These are phyloP conservation scores for Gonapodya prolifera DNA, from an alignment of 192 early-diverging fungal species.

Conservation along the genomic window DNA sequence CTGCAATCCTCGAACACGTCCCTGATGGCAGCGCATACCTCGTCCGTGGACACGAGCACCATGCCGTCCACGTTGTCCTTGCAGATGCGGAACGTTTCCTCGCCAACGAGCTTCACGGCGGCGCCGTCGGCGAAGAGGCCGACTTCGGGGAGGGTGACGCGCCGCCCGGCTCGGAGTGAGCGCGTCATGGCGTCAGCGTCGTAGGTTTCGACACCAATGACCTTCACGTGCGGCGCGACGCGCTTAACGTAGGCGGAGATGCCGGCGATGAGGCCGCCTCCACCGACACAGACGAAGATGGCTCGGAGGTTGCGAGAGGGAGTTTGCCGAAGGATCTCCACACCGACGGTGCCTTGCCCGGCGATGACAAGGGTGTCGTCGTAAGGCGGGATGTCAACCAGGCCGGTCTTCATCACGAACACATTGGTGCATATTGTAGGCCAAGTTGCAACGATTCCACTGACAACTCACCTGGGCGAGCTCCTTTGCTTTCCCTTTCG, in stretches of 20 bases:
- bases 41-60: conserved; percentile 84
- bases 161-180: conserved; percentile 51
- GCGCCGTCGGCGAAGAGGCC: conserved; percentile 48
- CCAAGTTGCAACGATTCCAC: no score
- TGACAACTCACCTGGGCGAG: conserved; percentile 33
- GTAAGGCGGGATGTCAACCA: conserved; percentile 81
- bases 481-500: conserved; percentile 71
- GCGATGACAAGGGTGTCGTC: conserved; percentile 98
- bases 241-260: conserved; percentile 90
- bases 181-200: conserved; percentile 88
- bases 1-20: conserved; percentile 73
- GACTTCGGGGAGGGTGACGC: conserved; percentile 60
- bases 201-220: conserved; percentile 89
- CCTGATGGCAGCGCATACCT: conserved; percentile 72
- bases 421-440: not conserved
- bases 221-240: conserved; percentile 73
- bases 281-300: conserved; percentile 87
- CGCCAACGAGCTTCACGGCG: conserved; percentile 1
- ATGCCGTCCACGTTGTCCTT: conserved; percentile 72
- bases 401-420: conserved; percentile 12
- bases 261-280: conserved; percentile 88
- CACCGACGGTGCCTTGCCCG: conserved; percentile 90
- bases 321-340: conserved; percentile 56
- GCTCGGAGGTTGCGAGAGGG: conserved; percentile 30
- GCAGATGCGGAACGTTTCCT: conserved; percentile 10